These are phyloP conservation scores for Reticulascus tulasneorum DNA, from an alignment of 2,329 filamentous ascomycete species.

Conservation along the genomic window DNA sequence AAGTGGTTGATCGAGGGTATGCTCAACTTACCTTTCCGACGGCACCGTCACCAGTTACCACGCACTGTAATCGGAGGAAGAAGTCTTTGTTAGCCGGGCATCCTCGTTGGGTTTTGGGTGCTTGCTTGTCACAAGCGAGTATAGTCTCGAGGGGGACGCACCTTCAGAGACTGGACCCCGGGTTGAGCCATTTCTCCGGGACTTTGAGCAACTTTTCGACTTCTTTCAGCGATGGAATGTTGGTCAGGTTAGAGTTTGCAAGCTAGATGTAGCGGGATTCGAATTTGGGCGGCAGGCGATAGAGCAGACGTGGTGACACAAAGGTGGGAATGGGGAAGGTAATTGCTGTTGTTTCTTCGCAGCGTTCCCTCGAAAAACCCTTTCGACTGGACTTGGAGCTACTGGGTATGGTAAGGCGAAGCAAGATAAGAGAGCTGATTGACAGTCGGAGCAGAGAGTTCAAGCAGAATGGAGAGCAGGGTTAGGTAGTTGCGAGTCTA, in stretches of 20 bases:
- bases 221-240: constrained; percentile 4
- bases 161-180: constrained; percentile 89
- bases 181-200: constrained; percentile 66
- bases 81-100: constrained; percentile 9
- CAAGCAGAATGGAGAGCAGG: constrained; percentile 3
- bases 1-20: constrained; percentile 14
- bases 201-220: not conserved
- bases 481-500: constrained; percentile 10
- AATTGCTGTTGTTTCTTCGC: constrained; percentile 5
- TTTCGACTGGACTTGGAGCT: too few species aligned
- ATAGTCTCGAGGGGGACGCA: constrained; percentile 35
- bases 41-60: constrained; percentile 98
- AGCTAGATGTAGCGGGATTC: constrained; percentile 3
- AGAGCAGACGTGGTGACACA: constrained; percentile 5
- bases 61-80: constrained; percentile 67
- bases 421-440: too few species aligned
- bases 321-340: constrained; percentile 6
- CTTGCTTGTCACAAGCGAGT: not conserved
- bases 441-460: constrained; percentile 1
- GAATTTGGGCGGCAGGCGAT: constrained; percentile 9
- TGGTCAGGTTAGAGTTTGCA: constrained; percentile 12
- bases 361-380: constrained; percentile 1
- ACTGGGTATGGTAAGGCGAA: constrained; percentile 8
- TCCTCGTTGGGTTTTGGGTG: constrained; percentile 1
- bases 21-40: constrained; percentile 79